Conservation (phyloP, 148 eudicot genomes). For the Oxyria digyna region DNA sequence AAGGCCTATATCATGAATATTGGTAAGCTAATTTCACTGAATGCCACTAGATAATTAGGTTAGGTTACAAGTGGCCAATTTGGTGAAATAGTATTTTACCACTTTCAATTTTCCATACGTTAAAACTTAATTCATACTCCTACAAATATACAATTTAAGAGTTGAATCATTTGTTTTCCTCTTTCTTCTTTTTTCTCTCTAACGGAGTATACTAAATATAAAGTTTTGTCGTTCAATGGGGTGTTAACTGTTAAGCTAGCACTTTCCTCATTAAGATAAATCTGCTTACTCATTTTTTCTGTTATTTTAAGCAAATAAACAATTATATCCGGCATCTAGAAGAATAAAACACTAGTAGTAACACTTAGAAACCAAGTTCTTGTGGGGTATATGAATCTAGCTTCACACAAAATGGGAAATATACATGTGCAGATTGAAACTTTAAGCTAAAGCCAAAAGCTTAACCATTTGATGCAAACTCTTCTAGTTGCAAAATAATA, state of each 20-base stretch:
- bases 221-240: too few species aligned
- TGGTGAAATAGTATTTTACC: not conserved
- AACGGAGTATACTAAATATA: too few species aligned
- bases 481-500: not conserved
- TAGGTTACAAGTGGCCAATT: not conserved
- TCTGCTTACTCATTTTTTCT: not conserved
- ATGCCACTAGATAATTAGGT: not conserved
- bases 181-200: too few species aligned
- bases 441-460: not conserved
- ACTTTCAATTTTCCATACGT: not conserved
- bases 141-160: not conserved
- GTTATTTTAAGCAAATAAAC: not conserved
- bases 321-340: not conserved
- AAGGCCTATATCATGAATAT: not conserved
- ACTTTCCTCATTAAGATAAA: too few species aligned
- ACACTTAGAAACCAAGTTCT: not conserved
- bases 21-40: not conserved
- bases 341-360: not conserved
- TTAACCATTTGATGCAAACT: not conserved
- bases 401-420: not conserved
- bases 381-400: conserved; percentile 1
- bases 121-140: not conserved
- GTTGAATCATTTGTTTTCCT: too few species aligned
- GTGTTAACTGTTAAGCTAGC: too few species aligned
- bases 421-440: not conserved